Evolutionary conservation across 345 rosid species (phyloP), one percentile per base, ranked within the genome.

Genomic region (Bruguiera gymnorhiza): DNA sequence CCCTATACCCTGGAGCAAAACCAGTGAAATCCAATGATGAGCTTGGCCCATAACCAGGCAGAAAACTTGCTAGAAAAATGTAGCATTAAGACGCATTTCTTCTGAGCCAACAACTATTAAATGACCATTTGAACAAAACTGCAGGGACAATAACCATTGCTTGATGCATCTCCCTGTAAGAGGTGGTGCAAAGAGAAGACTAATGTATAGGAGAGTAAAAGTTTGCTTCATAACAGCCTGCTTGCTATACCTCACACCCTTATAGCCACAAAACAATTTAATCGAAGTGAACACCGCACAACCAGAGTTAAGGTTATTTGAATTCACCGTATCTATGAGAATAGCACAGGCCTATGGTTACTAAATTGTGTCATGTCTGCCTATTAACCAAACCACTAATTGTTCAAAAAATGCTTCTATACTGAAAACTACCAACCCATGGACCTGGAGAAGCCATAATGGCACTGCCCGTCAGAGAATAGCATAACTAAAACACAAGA

Each of bases 1-100:
- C 75, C 83, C 92, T 86, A 85, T 87, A 81, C 64, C 98, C 95
- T 88, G 91, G 77, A 81, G 79, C 37, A 75, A 70, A 76, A 66
- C 74, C 73, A 81, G 76, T 63, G 69, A 67, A 73, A 60, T 62
- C 83, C 59, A 72, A 54, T 34, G 69, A 67, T 74, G 76, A 85
- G 75, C 74, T 78, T 71, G 55, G 66, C 64, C 75, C 23, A 7
- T 21, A 65, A 19, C 21, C 57, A 67, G 11, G 62, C 53, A 69
- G 75, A 69, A 65, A 58, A 55, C 61, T 26, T 74, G 69, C 61
- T 26, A 69, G 67, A 31, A 53, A 39, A 68, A 80, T 24, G 67
- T 51, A 62, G 32, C 51, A 71, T 54, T 21, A 69, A 55, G 53
- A 69, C 59, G 24, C 56, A 60, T 50, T 50, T 60, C 52, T 74